These are phyloP conservation scores for Coelastrella sp. DNA, from an alignment of 139 green algal species.

Conservation along the genomic window DNA sequence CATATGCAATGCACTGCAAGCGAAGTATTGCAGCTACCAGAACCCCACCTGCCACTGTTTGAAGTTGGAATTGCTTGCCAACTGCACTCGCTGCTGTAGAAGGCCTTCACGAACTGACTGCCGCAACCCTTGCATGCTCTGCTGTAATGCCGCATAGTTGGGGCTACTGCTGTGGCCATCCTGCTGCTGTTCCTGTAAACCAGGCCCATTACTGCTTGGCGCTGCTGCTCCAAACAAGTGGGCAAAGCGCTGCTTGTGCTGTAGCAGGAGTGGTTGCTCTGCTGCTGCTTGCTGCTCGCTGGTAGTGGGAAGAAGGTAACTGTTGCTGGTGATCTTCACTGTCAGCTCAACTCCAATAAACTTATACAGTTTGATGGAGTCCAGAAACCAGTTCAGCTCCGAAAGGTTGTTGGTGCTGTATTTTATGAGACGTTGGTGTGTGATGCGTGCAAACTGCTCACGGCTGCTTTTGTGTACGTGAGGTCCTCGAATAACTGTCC, in stretches of 20 bases:
- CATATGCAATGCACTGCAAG: too few species aligned
- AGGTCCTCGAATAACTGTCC: slow-evolving; percentile 40
- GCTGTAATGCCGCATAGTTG: slow-evolving; percentile 18
- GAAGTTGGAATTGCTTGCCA: not conserved
- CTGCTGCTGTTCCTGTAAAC: slow-evolving; percentile 6
- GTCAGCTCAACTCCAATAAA: slow-evolving; percentile 42
- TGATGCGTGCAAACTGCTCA: slow-evolving; percentile 51
- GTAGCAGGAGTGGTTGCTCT: slow-evolving; percentile 5
- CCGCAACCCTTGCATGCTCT: not conserved
- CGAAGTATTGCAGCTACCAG: not conserved
- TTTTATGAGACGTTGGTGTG: slow-evolving; percentile 32
- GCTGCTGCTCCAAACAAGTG: slow-evolving; percentile 39
- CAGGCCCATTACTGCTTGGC: not conserved
- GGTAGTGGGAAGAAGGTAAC: slow-evolving; percentile 44
- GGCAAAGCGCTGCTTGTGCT: slow-evolving; percentile 43
- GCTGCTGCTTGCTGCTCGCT: slow-evolving; percentile 13
- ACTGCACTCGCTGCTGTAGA: slow-evolving; percentile 27
- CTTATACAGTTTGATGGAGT: slow-evolving; percentile 43
- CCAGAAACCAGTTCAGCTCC: slow-evolving; percentile 48
- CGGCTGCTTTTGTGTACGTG: slow-evolving; percentile 47
- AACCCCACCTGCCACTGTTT: slow-evolving; percentile 7
- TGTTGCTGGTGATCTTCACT: slow-evolving; percentile 38
- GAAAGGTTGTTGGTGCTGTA: slow-evolving; percentile 34
- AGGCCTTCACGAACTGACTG: not conserved
- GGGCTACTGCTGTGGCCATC: not conserved